Base-by-base conservation (phyloP, 2,329 filamentous ascomycete species). In the Arthrobotrys entomopaga region DNA sequence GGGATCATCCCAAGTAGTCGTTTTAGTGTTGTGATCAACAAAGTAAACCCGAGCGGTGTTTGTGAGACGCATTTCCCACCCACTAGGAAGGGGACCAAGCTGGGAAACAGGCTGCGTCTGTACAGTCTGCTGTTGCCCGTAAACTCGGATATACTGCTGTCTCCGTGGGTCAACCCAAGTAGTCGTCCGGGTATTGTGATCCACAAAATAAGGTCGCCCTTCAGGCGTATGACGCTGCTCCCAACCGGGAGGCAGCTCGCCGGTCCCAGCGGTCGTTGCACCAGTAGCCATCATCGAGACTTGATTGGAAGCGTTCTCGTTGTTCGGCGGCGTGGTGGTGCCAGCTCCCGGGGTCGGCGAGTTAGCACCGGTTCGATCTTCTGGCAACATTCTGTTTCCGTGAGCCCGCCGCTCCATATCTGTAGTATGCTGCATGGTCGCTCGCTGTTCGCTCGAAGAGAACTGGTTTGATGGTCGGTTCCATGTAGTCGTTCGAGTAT, bases 11-110 rank as follows among this genome's bases (percentile, higher is more conserved):
- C 95, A 99, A 0, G 95, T 99, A 2, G 95, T 99, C 0, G 95
- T 99, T 85, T 99, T 99, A 50, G 95, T 99, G 83, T 99, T 99
- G 84, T 99, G 95, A 80, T 99, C 95, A 50, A 99, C 95, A 82
- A 99, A 99, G 83, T 99, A 99, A 15, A 99, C 95, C 72, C 95
- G 88, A 26, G 95, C 95, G 13, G 95, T 99, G 82, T 99, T 98
- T 61, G 95, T 99, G 59, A 99, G 88, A 74, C 95, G 92, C 95
- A 99, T 99, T 85, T 99, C 95, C 95, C 95, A 99, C 1, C 95
- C 95, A 80, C 95, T 98, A 2, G 95, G 95, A 54, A 99, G 83
- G 24, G 95, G 95, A 2, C 95, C 95, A 52, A 99, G 87, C 81
- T 99, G 95, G 1, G 95, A 98, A 1, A 99, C 95, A 0, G 95